Base-by-base conservation (phyloP, 1,139 yeast species). In the Yamadazyma trypodendri region DNA sequence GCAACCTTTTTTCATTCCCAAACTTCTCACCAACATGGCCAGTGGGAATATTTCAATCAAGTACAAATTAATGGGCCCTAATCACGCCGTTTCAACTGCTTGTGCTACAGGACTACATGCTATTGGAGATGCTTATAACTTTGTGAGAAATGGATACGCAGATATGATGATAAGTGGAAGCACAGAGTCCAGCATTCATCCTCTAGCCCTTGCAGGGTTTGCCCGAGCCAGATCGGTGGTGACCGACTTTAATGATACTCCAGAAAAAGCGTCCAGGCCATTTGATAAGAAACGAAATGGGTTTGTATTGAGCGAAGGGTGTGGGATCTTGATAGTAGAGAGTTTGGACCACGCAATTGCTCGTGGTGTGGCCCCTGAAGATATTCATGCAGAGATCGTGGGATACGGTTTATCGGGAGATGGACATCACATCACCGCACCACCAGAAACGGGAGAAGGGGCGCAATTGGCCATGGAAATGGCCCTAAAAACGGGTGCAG, bases 61-160 rank as follows among this genome's bases (percentile, higher is more conserved):
- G 47, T 77, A 81, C 52, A 84, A 85, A 2, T 63, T 88, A 24
- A 68, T 75, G 49, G 99, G 98, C 0, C 96, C 96, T 2, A 79
- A 86, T 39, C 96, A 89, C 56, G 69, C 96, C 0, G 94, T 83
- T 0, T 78, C 96, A 1, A 89, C 97, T 0, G 98, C 98, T 0
- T 94, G 99, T 65, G 96, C 98, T 3, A 89, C 98, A 0, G 99
- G 99, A 0, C 77, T 86, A 22, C 95, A 92, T 55, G 78, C 97
- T 0, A 82, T 94, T 39, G 97, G 98, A 2, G 99, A 94, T 55
- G 97, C 96, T 0, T 78, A 72, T 48, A 78, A 90, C 49, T 83
- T 89, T 55, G 86, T 94, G 42, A 67, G 72, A 44, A 79, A 81
- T 42, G 95, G 88, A 2, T 84, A 84, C 64, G 88, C 94, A 7